A percentile compares a stretch with the other conserved stretches of the same genome.
Conservation (phyloP, 2,329 filamentous ascomycete species). For the Xylariaceae sp. region DNA sequence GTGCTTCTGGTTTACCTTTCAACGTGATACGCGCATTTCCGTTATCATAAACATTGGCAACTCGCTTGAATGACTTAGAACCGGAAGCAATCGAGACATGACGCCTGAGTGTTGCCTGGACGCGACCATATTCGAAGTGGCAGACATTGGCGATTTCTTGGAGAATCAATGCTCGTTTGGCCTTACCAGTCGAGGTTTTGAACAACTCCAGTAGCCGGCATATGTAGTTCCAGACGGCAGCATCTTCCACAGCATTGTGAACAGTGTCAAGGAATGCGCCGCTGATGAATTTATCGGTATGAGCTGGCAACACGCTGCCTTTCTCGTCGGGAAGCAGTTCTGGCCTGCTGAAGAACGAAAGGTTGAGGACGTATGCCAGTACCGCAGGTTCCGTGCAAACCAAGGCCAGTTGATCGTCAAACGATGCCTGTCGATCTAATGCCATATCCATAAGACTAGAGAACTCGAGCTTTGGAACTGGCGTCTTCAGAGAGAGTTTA, state of each 20-base stretch:
- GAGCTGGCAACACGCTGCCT: conserved; percentile 34
- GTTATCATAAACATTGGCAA: conserved; percentile 34
- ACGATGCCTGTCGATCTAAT: conserved; percentile 30
- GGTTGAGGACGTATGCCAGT: conserved; percentile 33
- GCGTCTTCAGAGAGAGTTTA: conserved; percentile 29
- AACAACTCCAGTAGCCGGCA: conserved; percentile 34
- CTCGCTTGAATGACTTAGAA: conserved; percentile 38
- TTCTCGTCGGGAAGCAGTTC: conserved; percentile 42
- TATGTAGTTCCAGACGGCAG: conserved; percentile 39
- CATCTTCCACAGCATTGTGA: conserved; percentile 32
- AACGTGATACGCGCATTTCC: conserved; percentile 35
- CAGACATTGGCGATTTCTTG: conserved; percentile 43
- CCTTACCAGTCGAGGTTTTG: conserved; percentile 26
- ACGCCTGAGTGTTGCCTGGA: conserved; percentile 37
- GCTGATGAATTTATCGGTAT: conserved; percentile 40
- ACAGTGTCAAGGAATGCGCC: conserved; percentile 38
- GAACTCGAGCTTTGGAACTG: conserved; percentile 29
- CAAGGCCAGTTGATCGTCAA: conserved; percentile 34
- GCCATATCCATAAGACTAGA: conserved; percentile 30
- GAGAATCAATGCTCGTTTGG: conserved; percentile 32
- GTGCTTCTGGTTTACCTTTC: conserved; percentile 37
- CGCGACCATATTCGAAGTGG: conserved; percentile 38
- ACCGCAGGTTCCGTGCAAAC: conserved; percentile 32
- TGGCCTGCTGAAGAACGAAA: conserved; percentile 36
- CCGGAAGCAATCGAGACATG: conserved; percentile 34